Base-by-base conservation (phyloP, 352 stramenopile genomes). In the Pythium folliculosum region DNA sequence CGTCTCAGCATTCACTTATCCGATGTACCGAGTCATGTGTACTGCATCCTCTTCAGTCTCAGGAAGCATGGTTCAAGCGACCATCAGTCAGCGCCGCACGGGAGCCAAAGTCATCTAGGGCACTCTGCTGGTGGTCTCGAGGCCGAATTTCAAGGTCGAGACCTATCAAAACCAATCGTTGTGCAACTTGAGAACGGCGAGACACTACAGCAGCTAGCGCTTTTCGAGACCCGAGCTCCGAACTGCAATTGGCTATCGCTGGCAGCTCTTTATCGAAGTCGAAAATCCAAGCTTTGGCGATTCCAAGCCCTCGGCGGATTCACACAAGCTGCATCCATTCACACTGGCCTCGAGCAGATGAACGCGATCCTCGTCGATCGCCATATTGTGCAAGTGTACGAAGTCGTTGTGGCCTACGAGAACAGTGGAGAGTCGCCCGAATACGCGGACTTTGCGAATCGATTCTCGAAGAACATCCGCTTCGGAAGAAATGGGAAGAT, bases 401-500 rank as follows among this genome's bases (percentile, higher is more conserved):
- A 89, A 60, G 67, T 91, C 25, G 43, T 78, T 12, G 67, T 89
- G 17, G 30, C 25, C 13, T 71, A 78, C n/a, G 81, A 75, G 35
- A 51, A 67, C 6, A 62, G 35, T 22, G 52, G 22, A 48, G 65
- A 60, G 23, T 48, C 10, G 3, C 21, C 52, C 3, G 78, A 79
- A 16, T 77, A 72, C 43, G 69, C 74, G 56, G 72, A 82, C 22
- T 88, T 86, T 61, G 80, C 75, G 17, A 59, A 40, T 22, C 69
- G 59, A 0, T 79, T 91, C 35, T 75, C 82, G 7, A 78, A 81
- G 23, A 88, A 83, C n/a, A 84, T 91, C 67, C 72, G 76, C 3
- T 91, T 91, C 45, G 79, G 82, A 37, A 68, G 78, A 23, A 91
- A 89, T 73, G 82, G 80, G 0, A 73, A 77, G 9, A 82, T 91